Evolutionary conservation across 202 grass and related monocot species (phyloP).

Genomic region (Thinopyrum obtusiflorum): DNA sequence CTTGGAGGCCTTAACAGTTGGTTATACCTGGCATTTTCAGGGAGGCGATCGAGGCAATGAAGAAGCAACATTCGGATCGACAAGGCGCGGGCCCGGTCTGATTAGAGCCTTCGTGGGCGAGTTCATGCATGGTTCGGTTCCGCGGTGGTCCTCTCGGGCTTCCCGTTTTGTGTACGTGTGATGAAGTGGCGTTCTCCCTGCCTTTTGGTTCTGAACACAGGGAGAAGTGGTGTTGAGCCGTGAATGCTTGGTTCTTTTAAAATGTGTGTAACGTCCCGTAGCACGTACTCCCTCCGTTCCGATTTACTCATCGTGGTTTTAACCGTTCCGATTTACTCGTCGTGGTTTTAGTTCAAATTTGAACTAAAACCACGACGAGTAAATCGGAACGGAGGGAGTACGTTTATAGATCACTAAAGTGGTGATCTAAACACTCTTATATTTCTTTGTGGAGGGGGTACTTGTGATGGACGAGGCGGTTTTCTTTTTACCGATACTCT

Average conservation of each 20-base stretch:
- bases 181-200: not conserved
- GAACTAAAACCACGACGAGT: too few species aligned
- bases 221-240: not conserved
- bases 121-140: not conserved
- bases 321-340: too few species aligned
- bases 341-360: too few species aligned
- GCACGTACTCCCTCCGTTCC: too few species aligned
- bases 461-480: too few species aligned
- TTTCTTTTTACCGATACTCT: too few species aligned
- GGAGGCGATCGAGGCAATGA: slow-evolving; percentile 22
- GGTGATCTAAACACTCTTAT: too few species aligned
- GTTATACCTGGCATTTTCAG: not conserved
- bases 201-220: not conserved
- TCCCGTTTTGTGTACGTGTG: not conserved
- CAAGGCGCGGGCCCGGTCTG: not conserved
- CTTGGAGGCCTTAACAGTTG: not conserved
- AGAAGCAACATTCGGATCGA: slow-evolving; percentile 1
- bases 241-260: not conserved
- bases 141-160: not conserved
- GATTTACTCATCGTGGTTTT: too few species aligned
- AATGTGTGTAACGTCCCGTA: not conserved
- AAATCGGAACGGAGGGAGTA: too few species aligned
- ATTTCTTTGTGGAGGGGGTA: too few species aligned
- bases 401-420: too few species aligned
- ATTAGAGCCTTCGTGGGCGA: not conserved